Percentiles rank a stretch among this genome's conserved stretches.
Conservation (phyloP, 2,329 filamentous ascomycete species). For the Helotiales sp. region DNA sequence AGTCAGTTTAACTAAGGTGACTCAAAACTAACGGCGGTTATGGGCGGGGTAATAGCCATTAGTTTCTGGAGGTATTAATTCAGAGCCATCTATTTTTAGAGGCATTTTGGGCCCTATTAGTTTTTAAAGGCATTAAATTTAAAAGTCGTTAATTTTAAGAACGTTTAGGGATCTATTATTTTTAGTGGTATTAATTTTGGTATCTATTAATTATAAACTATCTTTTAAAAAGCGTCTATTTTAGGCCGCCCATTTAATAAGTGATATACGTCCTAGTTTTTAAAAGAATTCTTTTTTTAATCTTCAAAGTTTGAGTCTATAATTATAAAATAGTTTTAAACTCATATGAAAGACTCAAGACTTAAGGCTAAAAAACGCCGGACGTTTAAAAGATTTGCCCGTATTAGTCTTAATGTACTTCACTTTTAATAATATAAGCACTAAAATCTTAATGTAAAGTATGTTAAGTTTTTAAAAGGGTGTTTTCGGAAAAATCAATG, state of each 20-base stretch:
- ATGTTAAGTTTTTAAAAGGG: conserved; percentile 19
- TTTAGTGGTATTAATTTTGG: not conserved
- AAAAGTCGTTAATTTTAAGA: not conserved
- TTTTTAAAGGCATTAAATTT: not conserved
- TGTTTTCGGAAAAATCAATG: conserved; percentile 23
- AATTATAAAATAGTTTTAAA: not conserved
- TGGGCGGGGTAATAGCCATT: not conserved
- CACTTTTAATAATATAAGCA: conserved; percentile 18
- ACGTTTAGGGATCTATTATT: not conserved
- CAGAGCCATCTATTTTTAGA: not conserved
- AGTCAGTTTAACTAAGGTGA: not conserved
- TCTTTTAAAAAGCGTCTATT: no score
- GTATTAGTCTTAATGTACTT: conserved; percentile 21
- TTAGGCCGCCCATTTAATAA: no score
- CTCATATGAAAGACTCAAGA: conserved; percentile 5
- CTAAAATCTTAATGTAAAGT: no score
- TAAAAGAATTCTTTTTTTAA: no score
- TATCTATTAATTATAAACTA: no score
- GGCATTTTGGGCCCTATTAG: not conserved
- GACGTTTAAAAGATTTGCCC: conserved; percentile 17
- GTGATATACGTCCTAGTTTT: no score
- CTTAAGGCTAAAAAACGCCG: conserved; percentile 14
- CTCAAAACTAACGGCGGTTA: not conserved
- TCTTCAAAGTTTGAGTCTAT: no score
- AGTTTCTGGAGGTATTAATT: not conserved